Base-by-base conservation (phyloP, 2,329 filamentous ascomycete genomes). In the Ilyonectria mors-panacis region DNA sequence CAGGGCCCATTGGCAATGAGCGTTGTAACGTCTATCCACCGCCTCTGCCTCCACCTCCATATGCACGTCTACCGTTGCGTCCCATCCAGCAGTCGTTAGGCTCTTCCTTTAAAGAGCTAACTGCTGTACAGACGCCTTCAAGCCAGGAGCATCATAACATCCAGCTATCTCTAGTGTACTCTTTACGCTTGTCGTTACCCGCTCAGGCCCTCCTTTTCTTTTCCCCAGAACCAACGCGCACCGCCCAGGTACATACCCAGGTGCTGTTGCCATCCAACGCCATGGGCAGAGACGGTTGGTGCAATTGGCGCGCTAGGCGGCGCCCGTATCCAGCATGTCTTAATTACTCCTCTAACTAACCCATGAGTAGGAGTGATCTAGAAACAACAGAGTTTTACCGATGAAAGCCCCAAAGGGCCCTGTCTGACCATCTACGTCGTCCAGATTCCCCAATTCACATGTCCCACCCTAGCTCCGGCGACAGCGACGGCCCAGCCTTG, bases 401-500 rank as follows among this genome's bases (percentile, higher is more conserved):
- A 60, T 39, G 50, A 39, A 61, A 61, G 47, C 57, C 35, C 63
- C 63, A 53, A 51, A 59, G 51, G 15, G 26, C 51, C 55, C 45
- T 30, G 51, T 56, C 63, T 60, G 56, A 33, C 55, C 58, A 57
- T 63, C 35, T 35, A 51, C 45, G 59, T 57, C 59, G 47, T 50
- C 53, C 57, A 56, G 33, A 58, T 39, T 44, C 54, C 47, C 35
- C 45, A 51, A 59, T 50, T 59, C 30, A 60, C 47, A 26, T 28
- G 30, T 33, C 42, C 30, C 51, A 53, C 33, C 59, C 33, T 72
- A 67, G 65, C 66, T 67, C 54, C 67, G 63, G 67, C 44, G 60
- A 72, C 54, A 61, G 66, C 63, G 59, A 70, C 37, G 47, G 60
- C 59, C 63, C 72, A 70, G 69, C 72, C 64, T 69, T 69, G 57